Conservation (phyloP, 2,329 filamentous ascomycete species). For the Monosporascus sp. region DNA sequence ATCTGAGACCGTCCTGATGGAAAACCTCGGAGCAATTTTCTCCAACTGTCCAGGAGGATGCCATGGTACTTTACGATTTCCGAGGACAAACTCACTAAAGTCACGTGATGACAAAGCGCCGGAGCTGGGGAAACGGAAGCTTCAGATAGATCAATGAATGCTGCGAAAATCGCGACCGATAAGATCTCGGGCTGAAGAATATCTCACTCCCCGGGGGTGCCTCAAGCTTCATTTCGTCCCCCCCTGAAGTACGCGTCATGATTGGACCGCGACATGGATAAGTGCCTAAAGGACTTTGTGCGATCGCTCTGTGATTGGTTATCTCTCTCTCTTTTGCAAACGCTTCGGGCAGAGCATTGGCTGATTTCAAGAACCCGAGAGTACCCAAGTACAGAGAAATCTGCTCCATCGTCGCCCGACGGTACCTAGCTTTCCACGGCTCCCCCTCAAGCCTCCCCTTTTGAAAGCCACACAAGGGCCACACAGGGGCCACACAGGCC, state of each 20-base stretch:
- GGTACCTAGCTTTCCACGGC: not conserved
- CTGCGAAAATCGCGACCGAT: not conserved
- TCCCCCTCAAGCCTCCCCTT: not conserved
- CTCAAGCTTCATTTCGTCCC: not conserved
- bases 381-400: not conserved
- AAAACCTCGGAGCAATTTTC: no score
- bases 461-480: not conserved
- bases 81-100: no score
- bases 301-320: constrained; percentile 25
- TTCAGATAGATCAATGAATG: not conserved
- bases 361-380: not conserved
- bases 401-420: not conserved
- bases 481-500: no score
- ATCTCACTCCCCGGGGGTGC: not conserved
- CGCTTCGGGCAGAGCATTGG: not conserved
- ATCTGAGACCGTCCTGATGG: no score
- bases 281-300: constrained; percentile 19
- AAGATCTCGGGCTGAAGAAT: not conserved
- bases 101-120: no score
- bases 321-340: not conserved
- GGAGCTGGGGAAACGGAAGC: no score
- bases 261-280: constrained; percentile 19
- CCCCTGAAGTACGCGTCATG: constrained; percentile 19
- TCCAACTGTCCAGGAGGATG: no score
- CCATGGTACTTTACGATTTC: no score